A percentile compares a stretch with the other conserved stretches of the same genome.
These are phyloP conservation scores for Cucurbita moschata DNA, from an alignment of 306 rosid genomes.

Conservation along the genomic window DNA sequence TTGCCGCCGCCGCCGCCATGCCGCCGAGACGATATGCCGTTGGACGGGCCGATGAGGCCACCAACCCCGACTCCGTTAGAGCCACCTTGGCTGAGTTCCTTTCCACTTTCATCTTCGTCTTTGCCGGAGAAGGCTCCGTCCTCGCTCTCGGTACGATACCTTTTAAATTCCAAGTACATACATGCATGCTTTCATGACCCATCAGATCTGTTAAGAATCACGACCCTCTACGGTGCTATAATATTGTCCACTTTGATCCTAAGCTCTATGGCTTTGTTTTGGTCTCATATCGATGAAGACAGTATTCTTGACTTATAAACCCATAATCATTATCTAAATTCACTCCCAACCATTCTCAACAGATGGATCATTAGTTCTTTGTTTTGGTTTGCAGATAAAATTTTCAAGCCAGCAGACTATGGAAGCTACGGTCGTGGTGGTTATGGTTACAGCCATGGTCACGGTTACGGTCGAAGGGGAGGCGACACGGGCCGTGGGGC, in stretches of 20 bases:
- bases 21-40: constrained; percentile 56
- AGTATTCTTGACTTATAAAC: too few species aligned
- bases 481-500: constrained; percentile 36
- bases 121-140: constrained; percentile 91
- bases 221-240: too few species aligned
- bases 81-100: constrained; percentile 76
- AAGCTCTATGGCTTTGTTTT: too few species aligned
- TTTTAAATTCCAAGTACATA: too few species aligned
- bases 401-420: constrained; percentile 18
- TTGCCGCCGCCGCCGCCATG: constrained; percentile 22
- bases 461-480: neutral
- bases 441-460: neutral
- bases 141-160: constrained; percentile 47
- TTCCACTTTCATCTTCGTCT: constrained; percentile 75
- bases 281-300: too few species aligned
- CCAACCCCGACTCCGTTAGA: constrained; percentile 84
- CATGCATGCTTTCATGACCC: too few species aligned
- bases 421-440: neutral
- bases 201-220: too few species aligned
- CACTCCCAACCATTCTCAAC: too few species aligned
- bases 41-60: constrained; percentile 82
- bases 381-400: constrained; percentile 42
- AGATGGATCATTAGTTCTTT: neutral
- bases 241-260: too few species aligned
- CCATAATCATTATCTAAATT: too few species aligned